Base-by-base conservation (phyloP, 495 filamentous ascomycete genomes). In the Hypomontagnella submonticulosa region DNA sequence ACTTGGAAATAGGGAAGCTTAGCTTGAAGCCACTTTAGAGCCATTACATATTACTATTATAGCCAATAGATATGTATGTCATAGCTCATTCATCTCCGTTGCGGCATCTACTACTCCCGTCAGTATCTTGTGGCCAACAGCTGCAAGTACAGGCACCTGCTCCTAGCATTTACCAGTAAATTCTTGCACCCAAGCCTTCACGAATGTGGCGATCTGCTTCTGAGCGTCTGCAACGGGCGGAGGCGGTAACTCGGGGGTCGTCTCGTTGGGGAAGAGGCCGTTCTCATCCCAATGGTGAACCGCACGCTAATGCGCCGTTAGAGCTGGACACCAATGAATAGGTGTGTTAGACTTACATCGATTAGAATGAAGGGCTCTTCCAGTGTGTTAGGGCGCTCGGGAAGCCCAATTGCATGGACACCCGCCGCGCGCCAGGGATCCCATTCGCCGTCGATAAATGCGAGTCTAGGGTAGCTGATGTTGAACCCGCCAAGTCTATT, bases 261-360 rank as follows among this genome's bases (percentile, higher is more conserved):
- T 86, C 77, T 89, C 78, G 61, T 89, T 88, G 3, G 77, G 74
- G 46, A 87, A 87, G 41, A 89, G 50, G 7, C 87, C 88, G 70
- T 90, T 89, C 81, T 90, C 84, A 71, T 90, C 89, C 85, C 85
- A 90, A 74, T 90, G 87, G 73, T 91, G 88, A 43, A 89, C 87
- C 0, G 78, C 86, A 0, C 46, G 36, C 66, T 69, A 15, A 19
- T 41, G 9, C 0, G 2, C 19, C 27, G 38, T 69, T 33, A 69
- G 40, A 23, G 47, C 2, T 1, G 0, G 12, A 40, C 34, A 55
- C 30, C 0, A 3, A 27, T 27, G 10, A 33, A n/a, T 15, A 27
- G 38, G 1, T 12, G 19, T 33, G 0, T 19, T 10, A 16, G 13
- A 52, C 60, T 60, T 61, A 78, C 81, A n/a, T 78, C 74, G 53